phyloP scores from a whole-genome alignment of 129 eudicot genomes.

The Tagetes erecta region DNA sequence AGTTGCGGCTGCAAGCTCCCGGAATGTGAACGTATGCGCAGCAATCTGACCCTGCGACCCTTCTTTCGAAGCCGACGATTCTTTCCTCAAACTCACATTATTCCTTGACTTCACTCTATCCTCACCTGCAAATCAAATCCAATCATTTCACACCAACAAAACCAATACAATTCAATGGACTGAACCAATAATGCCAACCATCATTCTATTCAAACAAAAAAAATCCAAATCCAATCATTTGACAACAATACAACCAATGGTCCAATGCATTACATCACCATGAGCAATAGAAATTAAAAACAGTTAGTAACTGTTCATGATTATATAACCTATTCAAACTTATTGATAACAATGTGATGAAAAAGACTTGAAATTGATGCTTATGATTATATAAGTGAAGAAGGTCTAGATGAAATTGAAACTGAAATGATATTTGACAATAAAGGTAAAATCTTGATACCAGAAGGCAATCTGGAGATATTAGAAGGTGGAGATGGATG shows the following conservation, averaged over 20 bases:
- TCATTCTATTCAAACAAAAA: background rate
- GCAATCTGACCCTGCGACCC: slow-evolving; percentile 72
- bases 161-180: background rate
- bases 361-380: slow-evolving; percentile 10
- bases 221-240: too few species aligned
- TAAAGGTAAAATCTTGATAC: slow-evolving; percentile 30
- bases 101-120: slow-evolving; percentile 69
- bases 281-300: too few species aligned
- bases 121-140: slow-evolving; percentile 57
- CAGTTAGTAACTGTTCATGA: too few species aligned
- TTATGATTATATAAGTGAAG: slow-evolving; percentile 8
- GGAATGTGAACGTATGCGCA: slow-evolving; percentile 90
- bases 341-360: background rate
- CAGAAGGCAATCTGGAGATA: slow-evolving; percentile 83
- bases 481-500: slow-evolving; percentile 57
- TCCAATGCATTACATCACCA: too few species aligned
- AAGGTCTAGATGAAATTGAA: slow-evolving; percentile 34
- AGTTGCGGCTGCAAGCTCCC: slow-evolving; percentile 90
- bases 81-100: slow-evolving; percentile 61
- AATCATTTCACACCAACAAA: background rate
- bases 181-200: background rate
- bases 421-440: too few species aligned
- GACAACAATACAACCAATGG: too few species aligned
- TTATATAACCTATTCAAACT: too few species aligned
- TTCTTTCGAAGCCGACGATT: slow-evolving; percentile 54